Base-by-base conservation (phyloP, 176 grass and related monocot species). In the Dendrocalamus sinicus region DNA sequence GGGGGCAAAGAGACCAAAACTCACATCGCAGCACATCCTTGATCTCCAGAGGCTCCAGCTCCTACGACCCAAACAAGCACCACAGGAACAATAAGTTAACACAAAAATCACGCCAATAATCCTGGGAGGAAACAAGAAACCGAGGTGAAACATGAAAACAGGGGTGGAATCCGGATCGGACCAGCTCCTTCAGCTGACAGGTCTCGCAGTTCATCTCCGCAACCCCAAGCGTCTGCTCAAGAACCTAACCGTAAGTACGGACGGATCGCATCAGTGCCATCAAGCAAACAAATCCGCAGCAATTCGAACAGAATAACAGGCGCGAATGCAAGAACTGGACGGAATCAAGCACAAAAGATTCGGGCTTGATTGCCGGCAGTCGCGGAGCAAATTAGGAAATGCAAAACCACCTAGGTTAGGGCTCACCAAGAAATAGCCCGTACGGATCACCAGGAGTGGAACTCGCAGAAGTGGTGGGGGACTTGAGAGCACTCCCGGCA, bases 181-280 rank as follows among this genome's bases (percentile, higher is more conserved):
- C 80, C 80, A 83, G 68, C 28, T 83, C 80, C 17, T 60, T 83
- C 22, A 83, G 67, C 0, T 83, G 68, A 54, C 81, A 73, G 1
- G 81, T 83, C 81, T 83, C 81, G 81, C 81, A 83, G 81, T 83
- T 83, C 81, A 83, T 83, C 57, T 60, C 57, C 57, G 9, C 22
- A 60, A 10, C 8, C 55, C 20, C 20, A n/a, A 59, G 20, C 55
- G 55, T n/a, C 55, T 59, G 20, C 20, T n/a, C 8, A 59, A 59
- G 55, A 59, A 59, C 57, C 57, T 60, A 60, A 59, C 57, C 57
- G 10, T 59, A 9, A 8, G 8, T 59, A 60, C 20, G 22, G 9
- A 60, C 57, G 8, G 19, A 23, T 60, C 57, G 22, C 22, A 60
- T 60, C 22, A 60, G 22, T 60, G 10, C 57, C 57, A 60, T 60